Evolutionary conservation across 2,329 filamentous ascomycete genomes (phyloP).

Genomic region (Chrysoporthe cubensis): DNA sequence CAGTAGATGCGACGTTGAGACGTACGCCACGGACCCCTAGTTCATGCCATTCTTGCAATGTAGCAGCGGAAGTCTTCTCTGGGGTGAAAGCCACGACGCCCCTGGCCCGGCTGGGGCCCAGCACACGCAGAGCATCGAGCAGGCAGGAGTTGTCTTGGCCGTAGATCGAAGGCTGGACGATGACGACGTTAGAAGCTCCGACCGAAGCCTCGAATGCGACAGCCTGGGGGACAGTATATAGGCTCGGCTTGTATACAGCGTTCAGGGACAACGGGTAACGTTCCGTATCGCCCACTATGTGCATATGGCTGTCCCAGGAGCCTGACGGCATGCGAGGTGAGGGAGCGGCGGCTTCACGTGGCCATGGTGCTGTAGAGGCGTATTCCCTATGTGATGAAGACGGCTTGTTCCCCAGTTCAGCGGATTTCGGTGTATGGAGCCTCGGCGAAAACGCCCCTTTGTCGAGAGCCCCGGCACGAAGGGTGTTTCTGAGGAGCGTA

Average conservation of each 20-base stretch:
- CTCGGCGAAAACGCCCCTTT: slow-evolving; percentile 15
- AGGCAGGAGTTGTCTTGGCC: slow-evolving; percentile 37
- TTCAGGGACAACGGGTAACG: slow-evolving; percentile 24
- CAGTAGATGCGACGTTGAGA: slow-evolving; percentile 37
- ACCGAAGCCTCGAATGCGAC: slow-evolving; percentile 32
- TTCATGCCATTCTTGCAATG: slow-evolving; percentile 34
- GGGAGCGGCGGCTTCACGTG: background rate
- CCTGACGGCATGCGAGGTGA: slow-evolving; percentile 29
- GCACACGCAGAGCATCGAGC: slow-evolving; percentile 36
- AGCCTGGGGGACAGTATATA: slow-evolving; percentile 23
- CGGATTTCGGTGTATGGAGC: slow-evolving; percentile 5
- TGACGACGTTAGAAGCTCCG: slow-evolving; percentile 34
- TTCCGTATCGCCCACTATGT: slow-evolving; percentile 33
- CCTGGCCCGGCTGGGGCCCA: slow-evolving; percentile 32
- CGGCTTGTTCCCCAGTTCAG: slow-evolving; percentile 17
- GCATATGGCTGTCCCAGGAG: slow-evolving; percentile 38
- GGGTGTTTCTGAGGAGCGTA: slow-evolving; percentile 23
- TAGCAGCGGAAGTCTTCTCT: slow-evolving; percentile 30
- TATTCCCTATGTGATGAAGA: slow-evolving; percentile 23
- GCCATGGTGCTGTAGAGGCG: background rate
- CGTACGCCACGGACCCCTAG: slow-evolving; percentile 38
- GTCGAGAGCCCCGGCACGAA: slow-evolving; percentile 21
- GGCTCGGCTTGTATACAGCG: slow-evolving; percentile 24
- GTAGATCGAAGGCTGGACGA: slow-evolving; percentile 39
- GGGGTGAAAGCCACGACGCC: slow-evolving; percentile 38